Base-by-base conservation (phyloP, 805 yeast species). In the Scheffersomyces coipomensis region DNA sequence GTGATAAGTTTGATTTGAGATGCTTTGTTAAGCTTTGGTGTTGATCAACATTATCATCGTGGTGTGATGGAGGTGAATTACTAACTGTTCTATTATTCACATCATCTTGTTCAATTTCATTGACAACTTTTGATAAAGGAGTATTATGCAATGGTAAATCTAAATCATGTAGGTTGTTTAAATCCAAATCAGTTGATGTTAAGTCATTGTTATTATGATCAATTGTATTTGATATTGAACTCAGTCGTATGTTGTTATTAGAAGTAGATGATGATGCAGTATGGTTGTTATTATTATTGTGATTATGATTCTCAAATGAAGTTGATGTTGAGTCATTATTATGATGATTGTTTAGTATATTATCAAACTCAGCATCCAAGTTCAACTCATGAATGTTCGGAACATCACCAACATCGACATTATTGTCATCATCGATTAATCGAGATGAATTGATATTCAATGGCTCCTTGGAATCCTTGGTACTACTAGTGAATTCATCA, bases 11-110 rank as follows among this genome's bases (percentile, higher is more conserved):
- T 17, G 33, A 30, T 30, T 30, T 30, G 18, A 18, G 33, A 30
- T 18, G 16, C 10, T 15, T 26, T 12, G 27, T 22, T 15, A 31
- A 19, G 21, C 16, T 27, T 8, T 38, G 25, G 19, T 34, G 29
- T n/a, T n/a, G n/a, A n/a, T n/a, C n/a, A n/a, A n/a, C n/a, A n/a
- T n/a, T n/a, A n/a, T n/a, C n/a, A n/a, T n/a, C n/a, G n/a, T n/a
- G n/a, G n/a, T n/a, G n/a, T 3, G 53, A 53, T n/a, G 50, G 43
- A 16, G 45, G 50, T 11, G 53, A 42, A 24, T 45, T 44, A 30
- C 52, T 46, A 5, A 40, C 43, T 8, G 53, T 46, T 29, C 31
- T 45, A 35, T 42, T 41, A 12, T 33, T 18, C 12, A 24, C 9
- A 19, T 40, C 35, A 24, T 32, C 38, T 5, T 34, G 19, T 19